Evolutionary conservation across 331 rosid genomes (phyloP), one percentile per base, ranked within the genome.

Genomic region (Dryas integrifolia): DNA sequence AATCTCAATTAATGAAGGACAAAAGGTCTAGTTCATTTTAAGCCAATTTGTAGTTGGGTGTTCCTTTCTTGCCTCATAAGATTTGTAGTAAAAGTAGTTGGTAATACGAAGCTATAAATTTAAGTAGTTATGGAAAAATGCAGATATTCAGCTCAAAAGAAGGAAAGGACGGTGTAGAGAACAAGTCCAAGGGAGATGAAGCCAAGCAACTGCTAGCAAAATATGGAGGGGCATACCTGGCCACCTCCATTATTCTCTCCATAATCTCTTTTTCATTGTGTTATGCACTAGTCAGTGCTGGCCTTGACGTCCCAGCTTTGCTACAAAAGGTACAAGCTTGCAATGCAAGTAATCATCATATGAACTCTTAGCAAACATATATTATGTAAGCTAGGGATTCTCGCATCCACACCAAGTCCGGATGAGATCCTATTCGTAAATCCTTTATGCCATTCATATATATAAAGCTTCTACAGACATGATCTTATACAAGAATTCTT

Each of bases 61-160:
- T 30, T 30, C 35, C 35, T 30, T 30, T 30, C 35, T 1, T 30
- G 35, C 35, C 35, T 30, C 0, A 1, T 30, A 30, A 30, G 35
- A 30, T 30, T 30, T 30, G 35, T 30, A 30, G 2, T 1, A 30
- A 8, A 8, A 12, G 4, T 40, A 39, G 30, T 62, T 15, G 12
- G 49, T 62, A 40, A 1, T 3, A 21, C 67, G 6, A 60, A 35
- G 43, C 21, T 13, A 60, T 30, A 30, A 30, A 3, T 38, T 14
- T 7, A 61, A 62, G 21, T 6, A 39, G 49, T 43, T 24, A 26
- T 45, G 56, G 56, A 46, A 58, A 59, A 30, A 26, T 79, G 70
- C 85, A 94, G 98, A 91, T 94, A 80, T 94, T 94, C 80, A 94
- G 85, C 69, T 83, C 98, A 24, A 91, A 85, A 85, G 91, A 87